Conservation (phyloP, 768 basidiomycete genomes). For the Phanerochaete sordida region DNA sequence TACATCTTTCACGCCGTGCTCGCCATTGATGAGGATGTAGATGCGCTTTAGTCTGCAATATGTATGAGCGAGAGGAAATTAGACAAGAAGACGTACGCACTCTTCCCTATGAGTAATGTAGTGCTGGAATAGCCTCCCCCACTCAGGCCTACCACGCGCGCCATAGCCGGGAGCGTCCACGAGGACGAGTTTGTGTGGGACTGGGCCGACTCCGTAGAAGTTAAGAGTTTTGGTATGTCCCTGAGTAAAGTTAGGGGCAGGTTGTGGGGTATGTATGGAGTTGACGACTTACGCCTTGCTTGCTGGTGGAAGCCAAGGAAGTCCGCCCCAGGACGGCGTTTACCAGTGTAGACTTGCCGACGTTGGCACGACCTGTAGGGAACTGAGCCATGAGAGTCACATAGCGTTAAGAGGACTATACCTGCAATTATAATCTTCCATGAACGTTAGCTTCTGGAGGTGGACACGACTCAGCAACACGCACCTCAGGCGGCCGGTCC, state of each 20-base stretch:
- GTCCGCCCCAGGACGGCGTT: conserved; percentile 63
- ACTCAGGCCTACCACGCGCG: conserved; percentile 65
- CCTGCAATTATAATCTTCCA: not conserved
- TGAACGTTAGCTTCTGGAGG: not conserved
- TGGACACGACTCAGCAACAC: not conserved
- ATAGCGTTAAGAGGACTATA: not conserved
- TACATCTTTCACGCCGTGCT: conserved; percentile 52
- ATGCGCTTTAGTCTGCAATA: conserved; percentile 57
- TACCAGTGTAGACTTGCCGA: conserved; percentile 71
- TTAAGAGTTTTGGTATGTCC: conserved; percentile 71
- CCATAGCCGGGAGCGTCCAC: conserved; percentile 87
- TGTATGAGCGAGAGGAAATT: not conserved
- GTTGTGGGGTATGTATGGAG: not conserved
- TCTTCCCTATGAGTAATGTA: conserved; percentile 59
- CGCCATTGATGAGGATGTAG: conserved; percentile 68
- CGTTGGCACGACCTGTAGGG: conserved; percentile 66
- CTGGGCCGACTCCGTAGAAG: conserved; percentile 64
- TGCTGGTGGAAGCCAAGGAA: conserved; percentile 58
- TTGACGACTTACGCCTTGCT: conserved; percentile 55
- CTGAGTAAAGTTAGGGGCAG: conserved; percentile 30
- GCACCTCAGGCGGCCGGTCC: conserved; percentile 25
- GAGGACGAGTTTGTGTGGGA: conserved; percentile 51
- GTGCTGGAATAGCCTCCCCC: conserved; percentile 66
- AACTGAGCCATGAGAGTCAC: not conserved
- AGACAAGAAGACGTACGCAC: conserved; percentile 37